phyloP scores from a whole-genome alignment of 1,284 basidiomycete species.

The Irpex sp. region DNA sequence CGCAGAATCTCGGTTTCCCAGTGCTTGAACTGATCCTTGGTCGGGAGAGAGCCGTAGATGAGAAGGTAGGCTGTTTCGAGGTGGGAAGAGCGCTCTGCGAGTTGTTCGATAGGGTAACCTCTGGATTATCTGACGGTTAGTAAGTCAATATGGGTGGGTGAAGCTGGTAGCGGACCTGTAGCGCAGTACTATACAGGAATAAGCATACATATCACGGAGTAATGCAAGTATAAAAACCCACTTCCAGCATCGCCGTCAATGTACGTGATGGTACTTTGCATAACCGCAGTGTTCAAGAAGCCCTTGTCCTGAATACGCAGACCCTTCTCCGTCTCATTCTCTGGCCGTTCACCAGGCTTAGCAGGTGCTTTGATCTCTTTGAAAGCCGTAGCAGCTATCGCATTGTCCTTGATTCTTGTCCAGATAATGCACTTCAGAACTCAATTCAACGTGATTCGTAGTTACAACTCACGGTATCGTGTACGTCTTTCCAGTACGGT shows the following conservation, averaged over 20 bases:
- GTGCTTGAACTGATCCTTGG: slow-evolving; percentile 61
- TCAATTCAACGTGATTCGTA: background rate
- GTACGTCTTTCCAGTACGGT: slow-evolving; percentile 86
- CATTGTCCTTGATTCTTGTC: slow-evolving; percentile 78
- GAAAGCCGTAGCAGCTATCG: slow-evolving; percentile 84
- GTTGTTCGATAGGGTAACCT: slow-evolving; percentile 93
- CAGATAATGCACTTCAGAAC: background rate
- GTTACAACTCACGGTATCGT: slow-evolving; percentile 68
- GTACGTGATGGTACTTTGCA: slow-evolving; percentile 85
- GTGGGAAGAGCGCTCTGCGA: slow-evolving; percentile 82
- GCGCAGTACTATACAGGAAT: slow-evolving; percentile 60
- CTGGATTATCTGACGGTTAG: slow-evolving; percentile 41
- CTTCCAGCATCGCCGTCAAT: slow-evolving; percentile 89
- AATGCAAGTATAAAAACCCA: slow-evolving; percentile 36
- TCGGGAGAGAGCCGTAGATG: slow-evolving; percentile 87
- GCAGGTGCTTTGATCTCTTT: slow-evolving; percentile 74
- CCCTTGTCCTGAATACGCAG: slow-evolving; percentile 84
- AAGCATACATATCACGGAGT: background rate
- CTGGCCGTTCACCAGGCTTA: slow-evolving; percentile 69
- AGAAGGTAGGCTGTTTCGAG: slow-evolving; percentile 89
- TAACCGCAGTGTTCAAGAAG: slow-evolving; percentile 89
- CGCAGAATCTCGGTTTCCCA: slow-evolving; percentile 84
- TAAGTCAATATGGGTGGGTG: background rate
- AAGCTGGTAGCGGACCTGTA: slow-evolving; percentile 60
- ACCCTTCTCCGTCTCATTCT: slow-evolving; percentile 88